phyloP scores from a whole-genome alignment of 2,329 filamentous ascomycete species.

The Colletotrichum sansevieriae region DNA sequence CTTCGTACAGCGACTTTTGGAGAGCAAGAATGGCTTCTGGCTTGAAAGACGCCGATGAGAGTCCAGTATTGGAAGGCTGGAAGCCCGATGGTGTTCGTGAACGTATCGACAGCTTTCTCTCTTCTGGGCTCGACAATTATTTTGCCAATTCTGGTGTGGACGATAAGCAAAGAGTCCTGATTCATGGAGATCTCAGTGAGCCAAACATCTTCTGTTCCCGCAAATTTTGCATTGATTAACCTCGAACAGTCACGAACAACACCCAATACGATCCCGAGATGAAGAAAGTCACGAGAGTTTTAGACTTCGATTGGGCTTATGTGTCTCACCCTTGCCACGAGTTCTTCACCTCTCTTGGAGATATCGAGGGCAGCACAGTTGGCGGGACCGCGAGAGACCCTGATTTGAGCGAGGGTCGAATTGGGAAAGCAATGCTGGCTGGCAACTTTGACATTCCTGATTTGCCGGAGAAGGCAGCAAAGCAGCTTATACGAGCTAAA shows the following conservation, averaged over 20 bases:
- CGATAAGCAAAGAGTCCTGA: constrained; percentile 32
- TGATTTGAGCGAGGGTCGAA: constrained; percentile 39
- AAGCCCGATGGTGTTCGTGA: constrained; percentile 30
- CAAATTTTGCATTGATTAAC: background rate
- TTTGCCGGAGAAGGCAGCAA: background rate
- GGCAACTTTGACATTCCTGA: background rate
- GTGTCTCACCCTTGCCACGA: constrained; percentile 46
- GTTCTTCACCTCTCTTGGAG: constrained; percentile 44
- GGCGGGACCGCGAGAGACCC: constrained; percentile 19
- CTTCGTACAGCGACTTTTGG: constrained; percentile 42
- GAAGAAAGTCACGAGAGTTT: constrained; percentile 44
- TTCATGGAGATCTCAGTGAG: constrained; percentile 49
- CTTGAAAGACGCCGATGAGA: constrained; percentile 36
- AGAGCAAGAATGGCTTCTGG: constrained; percentile 22
- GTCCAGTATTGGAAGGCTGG: constrained; percentile 44
- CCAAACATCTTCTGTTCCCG: background rate
- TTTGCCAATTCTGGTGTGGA: constrained; percentile 41
- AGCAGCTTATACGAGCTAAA: background rate
- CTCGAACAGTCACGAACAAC: constrained; percentile 45
- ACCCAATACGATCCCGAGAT: constrained; percentile 44
- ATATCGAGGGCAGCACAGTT: constrained; percentile 33
- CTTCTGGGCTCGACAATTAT: constrained; percentile 21
- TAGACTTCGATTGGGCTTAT: constrained; percentile 48
- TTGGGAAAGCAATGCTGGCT: constrained; percentile 22
- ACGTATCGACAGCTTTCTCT: constrained; percentile 42